Conservation (phyloP, 176 grass and related monocot genomes). For the Dactylis glomerata region DNA sequence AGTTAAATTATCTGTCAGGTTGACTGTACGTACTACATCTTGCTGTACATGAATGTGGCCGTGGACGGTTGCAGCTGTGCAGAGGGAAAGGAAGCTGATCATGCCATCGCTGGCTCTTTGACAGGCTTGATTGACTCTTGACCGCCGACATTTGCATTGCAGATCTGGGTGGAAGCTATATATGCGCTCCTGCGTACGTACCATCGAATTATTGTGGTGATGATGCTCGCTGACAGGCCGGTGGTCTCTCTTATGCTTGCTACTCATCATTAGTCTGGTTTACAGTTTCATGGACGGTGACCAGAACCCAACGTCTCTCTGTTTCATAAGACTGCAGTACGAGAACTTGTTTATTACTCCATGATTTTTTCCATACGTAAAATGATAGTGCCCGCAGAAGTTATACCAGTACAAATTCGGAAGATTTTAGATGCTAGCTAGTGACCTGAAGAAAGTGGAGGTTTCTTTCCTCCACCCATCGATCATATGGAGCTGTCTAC, state of each 20-base stretch:
- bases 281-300: not conserved
- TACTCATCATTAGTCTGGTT: not conserved
- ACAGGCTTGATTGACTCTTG: slow-evolving; percentile 35
- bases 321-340: too few species aligned
- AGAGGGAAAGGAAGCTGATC: not conserved
- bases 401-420: slow-evolving; percentile 4
- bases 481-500: slow-evolving; percentile 11
- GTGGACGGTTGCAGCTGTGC: not conserved
- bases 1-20: slow-evolving; percentile 26
- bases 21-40: too few species aligned
- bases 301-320: not conserved
- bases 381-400: too few species aligned
- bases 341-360: too few species aligned
- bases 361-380: too few species aligned
- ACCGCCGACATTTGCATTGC: slow-evolving; percentile 45
- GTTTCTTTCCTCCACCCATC: slow-evolving; percentile 6
- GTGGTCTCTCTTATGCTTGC: not conserved
- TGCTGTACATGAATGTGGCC: not conserved
- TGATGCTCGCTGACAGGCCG: not conserved
- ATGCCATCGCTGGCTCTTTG: not conserved
- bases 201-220: not conserved
- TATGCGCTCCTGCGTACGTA: not conserved
- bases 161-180: not conserved
- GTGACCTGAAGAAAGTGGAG: slow-evolving; percentile 5
- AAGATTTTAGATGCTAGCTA: slow-evolving; percentile 22